A percentile compares a stretch with the other conserved stretches of the same genome.
Conservation (phyloP, 768 basidiomycete species). For the Trametes sanguinea region DNA sequence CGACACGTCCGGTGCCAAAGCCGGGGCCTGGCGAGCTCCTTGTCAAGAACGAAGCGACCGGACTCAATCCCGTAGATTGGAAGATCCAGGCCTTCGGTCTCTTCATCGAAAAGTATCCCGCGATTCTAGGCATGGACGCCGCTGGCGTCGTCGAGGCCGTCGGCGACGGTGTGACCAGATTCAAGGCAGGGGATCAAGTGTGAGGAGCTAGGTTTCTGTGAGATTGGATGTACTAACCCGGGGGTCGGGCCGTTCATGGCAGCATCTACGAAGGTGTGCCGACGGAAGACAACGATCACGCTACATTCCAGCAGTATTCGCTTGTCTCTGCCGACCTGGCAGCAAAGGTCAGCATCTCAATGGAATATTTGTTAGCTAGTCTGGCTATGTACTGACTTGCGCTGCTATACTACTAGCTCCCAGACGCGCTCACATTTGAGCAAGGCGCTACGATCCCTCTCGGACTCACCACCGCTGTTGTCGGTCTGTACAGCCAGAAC, state of each 20-base stretch:
- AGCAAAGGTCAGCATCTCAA: too few species aligned
- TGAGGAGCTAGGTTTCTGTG: slow-evolving; percentile 3
- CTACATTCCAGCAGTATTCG: too few species aligned
- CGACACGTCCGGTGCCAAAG: slow-evolving; percentile 25
- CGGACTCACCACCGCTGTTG: slow-evolving; percentile 14
- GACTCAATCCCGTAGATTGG: neutral
- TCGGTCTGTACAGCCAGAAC: slow-evolving; percentile 20
- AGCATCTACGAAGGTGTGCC: too few species aligned
- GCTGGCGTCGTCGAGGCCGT: slow-evolving; percentile 11
- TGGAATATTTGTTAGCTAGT: too few species aligned
- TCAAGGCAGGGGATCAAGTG: slow-evolving; percentile 37
- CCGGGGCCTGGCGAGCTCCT: slow-evolving; percentile 45
- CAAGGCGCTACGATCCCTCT: slow-evolving; percentile 16
- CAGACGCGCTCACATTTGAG: slow-evolving; percentile 13
- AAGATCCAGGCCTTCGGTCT: too few species aligned
- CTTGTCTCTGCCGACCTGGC: too few species aligned
- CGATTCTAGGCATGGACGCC: slow-evolving; percentile 4
- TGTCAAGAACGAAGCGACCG: too few species aligned
- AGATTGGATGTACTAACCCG: too few species aligned
- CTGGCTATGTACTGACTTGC: too few species aligned
- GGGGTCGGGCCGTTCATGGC: too few species aligned
- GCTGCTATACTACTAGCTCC: slow-evolving; percentile 2
- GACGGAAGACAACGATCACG: too few species aligned
- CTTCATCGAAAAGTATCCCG: slow-evolving; percentile 19
- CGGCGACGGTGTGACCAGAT: slow-evolving; percentile 37